Conservation (phyloP, 2,329 filamentous ascomycete genomes). For the Exophiala sideris region DNA sequence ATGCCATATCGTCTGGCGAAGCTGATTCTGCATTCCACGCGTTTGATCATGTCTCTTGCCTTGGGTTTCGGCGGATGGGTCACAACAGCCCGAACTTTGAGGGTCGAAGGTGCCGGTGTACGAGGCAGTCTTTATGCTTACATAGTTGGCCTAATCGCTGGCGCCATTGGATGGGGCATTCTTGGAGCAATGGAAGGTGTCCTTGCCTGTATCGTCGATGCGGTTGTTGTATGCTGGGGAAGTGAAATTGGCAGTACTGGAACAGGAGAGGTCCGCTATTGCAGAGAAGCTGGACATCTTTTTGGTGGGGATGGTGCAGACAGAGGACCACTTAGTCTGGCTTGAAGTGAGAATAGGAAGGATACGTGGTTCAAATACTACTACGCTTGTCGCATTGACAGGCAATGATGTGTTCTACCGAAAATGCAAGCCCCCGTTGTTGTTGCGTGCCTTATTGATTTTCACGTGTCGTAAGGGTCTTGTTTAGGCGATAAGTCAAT, state of each 20-base stretch:
- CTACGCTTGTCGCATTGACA: too few relatives aligned
- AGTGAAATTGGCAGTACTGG: constrained; percentile 72
- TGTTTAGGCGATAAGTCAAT: neutral
- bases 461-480: neutral
- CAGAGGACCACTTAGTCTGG: constrained; percentile 21
- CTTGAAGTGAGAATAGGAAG: constrained; percentile 8
- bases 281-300: constrained; percentile 82
- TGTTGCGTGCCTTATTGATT: neutral
- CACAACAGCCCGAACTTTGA: constrained; percentile 76
- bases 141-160: constrained; percentile 85
- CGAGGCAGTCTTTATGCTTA: constrained; percentile 91
- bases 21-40: constrained; percentile 82
- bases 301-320: constrained; percentile 61
- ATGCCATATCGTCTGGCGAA: constrained; percentile 88
- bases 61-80: constrained; percentile 97
- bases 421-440: neutral
- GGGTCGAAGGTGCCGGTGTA: constrained; percentile 55
- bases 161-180: constrained; percentile 91
- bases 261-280: constrained; percentile 69
- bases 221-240: constrained; percentile 87
- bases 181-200: constrained; percentile 88
- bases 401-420: neutral
- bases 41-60: constrained; percentile 84
- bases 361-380: neutral
- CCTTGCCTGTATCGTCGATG: constrained; percentile 81